phyloP scores from a whole-genome alignment of 176 grass and related monocot species.

The Eragrostis curvula region DNA sequence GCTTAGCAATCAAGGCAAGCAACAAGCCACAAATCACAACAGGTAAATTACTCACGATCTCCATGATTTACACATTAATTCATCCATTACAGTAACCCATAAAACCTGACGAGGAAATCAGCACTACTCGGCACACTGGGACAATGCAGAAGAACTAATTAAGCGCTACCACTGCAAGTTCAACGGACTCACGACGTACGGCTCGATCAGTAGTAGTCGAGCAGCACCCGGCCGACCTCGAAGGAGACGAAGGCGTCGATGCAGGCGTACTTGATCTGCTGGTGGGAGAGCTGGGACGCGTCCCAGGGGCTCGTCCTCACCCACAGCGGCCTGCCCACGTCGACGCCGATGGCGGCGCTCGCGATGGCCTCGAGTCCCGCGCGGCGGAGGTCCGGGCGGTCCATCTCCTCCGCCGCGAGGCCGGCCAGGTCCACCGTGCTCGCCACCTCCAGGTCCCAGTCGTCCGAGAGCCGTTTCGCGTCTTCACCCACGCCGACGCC shows the following conservation, averaged over 20 bases:
- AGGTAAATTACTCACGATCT: too few species aligned
- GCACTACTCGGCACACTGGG: too few species aligned
- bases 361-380: conserved; percentile 39
- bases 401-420: conserved; percentile 26
- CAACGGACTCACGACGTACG: too few species aligned
- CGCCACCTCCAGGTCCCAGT: not conserved
- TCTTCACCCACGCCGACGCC: conserved; percentile 3
- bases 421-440: conserved; percentile 29
- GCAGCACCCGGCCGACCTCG: conserved; percentile 32
- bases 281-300: not conserved
- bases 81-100: too few species aligned
- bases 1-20: too few species aligned
- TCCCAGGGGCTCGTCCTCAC: conserved; percentile 50
- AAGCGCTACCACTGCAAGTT: too few species aligned
- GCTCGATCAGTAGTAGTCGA: not conserved
- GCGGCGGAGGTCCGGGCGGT: conserved; percentile 14
- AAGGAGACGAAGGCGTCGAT: conserved; percentile 64
- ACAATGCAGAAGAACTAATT: too few species aligned
- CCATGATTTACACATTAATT: too few species aligned
- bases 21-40: too few species aligned
- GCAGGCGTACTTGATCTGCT: conserved; percentile 56
- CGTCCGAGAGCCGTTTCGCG: conserved; percentile 28
- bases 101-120: too few species aligned
- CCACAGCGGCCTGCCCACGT: conserved; percentile 17
- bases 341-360: conserved; percentile 13